Evolutionary conservation across 352 stramenopile genomes (phyloP), one percentile per base, ranked within the genome.

Genomic region (Phytophthora europaea): DNA sequence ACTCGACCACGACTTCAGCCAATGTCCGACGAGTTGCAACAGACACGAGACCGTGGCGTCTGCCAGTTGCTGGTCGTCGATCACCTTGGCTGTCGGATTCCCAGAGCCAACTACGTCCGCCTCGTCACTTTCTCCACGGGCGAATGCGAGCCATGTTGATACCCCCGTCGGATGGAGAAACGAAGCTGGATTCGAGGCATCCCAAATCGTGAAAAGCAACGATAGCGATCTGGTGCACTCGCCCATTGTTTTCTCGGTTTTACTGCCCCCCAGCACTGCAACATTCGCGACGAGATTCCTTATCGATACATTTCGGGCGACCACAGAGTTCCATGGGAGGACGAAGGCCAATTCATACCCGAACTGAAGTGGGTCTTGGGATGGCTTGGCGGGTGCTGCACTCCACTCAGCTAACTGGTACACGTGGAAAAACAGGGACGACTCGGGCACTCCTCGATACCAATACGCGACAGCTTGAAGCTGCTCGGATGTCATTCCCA

Each of bases 1-100:
- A 18, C 71, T 78, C 10, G 81, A 71, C 79, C 83, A 91, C 6
- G 85, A 91, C 13, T 73, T 36, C 4, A 93, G 13, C 85, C 85
- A 93, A 54, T 91, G 78, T 0, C 67, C 73, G 7, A 85, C 67
- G 4, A 79, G 57, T 31, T 90, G 71, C 16, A 87, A 59, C 0
- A 75, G 70, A 43, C 85, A 93, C 6, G 66, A 81, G 6, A 81
- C 65, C 0, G 73, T 73, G 0, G 50, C 55, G 12, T 23, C 66
- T 9, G 57, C 15, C 3, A 85, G 22, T 5, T 72, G 36, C 28
- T 68, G 40, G 20, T 71, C 20, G 34, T 75, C 6, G 15, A 84
- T 69, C 16, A 75, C 51, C 2, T 45, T 61, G 12, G 50, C 28
- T 33, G 61, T 64, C 54, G 51, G 68, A 54, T 60, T 80, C 23